Evolutionary conservation across 352 stramenopile species (phyloP), one percentile per base, ranked within the genome.

Genomic region (Phytophthora cryptogea): DNA sequence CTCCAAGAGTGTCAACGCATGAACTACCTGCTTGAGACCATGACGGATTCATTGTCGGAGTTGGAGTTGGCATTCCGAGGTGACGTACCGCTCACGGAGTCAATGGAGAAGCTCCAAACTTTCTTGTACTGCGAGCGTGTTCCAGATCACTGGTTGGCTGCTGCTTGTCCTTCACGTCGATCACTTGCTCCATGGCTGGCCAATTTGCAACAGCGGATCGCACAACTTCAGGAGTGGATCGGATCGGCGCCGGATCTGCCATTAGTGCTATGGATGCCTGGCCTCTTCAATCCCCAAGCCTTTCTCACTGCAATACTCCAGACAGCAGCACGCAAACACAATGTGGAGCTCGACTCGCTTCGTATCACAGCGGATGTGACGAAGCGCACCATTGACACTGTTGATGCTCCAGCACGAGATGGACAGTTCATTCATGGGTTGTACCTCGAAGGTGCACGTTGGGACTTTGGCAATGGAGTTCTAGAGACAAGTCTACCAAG

Each of bases 391-490:
- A 73, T 96, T 40, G 82, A 93, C 20, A 73, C 75, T 4, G 77
- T 90, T 33, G 87, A 97, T 35, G 77, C 80, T n/a, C 81, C 81
- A 7, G 87, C 91, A 0, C 83, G 93, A 10, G 93, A 98, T 35
- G 93, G 93, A 2, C 90, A 95, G 32, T 98, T 95, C 59, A 72
- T 97, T 16, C 76, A 95, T 49, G 93, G 93, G 1, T 54, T 98
- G 13, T 87, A 74, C 7, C 82, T 98, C 11, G 92, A 98, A 78
- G 93, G 92, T 9, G 92, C 92, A 23, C 80, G 88, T 10, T 98
- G 89, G 89, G 87, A 97, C 54, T 50, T 94, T 2, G 67, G 76
- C 13, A 88, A 80, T 52, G 82, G 86, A 16, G 83, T 90, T 30
- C 74, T 98, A 26, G 89, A 96, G 45, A 68, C 60, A 28, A 92